These are phyloP conservation scores for Fusarium ramigenum DNA, from an alignment of 2,329 filamentous ascomycete species.

Conservation along the genomic window DNA sequence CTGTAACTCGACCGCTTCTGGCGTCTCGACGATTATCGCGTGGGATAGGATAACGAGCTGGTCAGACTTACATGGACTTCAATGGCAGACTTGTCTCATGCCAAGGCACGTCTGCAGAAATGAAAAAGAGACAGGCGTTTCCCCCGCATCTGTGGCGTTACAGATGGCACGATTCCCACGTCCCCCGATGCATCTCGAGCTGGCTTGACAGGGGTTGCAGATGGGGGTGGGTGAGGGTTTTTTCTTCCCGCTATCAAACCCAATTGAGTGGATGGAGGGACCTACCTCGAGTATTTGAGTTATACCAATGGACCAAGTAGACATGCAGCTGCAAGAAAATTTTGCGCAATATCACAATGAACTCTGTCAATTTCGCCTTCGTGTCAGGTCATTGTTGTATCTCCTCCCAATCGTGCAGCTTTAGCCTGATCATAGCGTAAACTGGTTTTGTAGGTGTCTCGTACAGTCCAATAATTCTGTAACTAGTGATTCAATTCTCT, in stretches of 20 bases:
- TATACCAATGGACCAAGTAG: conserved; percentile 27
- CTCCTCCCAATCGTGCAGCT: conserved; percentile 31
- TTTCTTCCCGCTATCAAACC: conserved; percentile 1
- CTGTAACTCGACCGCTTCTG: conserved; percentile 14
- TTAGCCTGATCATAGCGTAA: conserved; percentile 20
- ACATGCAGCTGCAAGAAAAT: conserved; percentile 7
- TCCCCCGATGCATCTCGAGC: conserved; percentile 31
- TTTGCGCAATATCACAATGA: conserved; percentile 19
- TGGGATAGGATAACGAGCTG: not conserved
- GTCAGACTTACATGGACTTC: conserved; percentile 3
- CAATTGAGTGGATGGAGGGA: not conserved
- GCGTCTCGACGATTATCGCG: not conserved
- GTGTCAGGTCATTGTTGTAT: conserved; percentile 38
- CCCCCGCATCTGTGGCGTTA: conserved; percentile 40
- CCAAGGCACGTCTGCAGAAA: conserved; percentile 29
- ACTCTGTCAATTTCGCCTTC: conserved; percentile 34
- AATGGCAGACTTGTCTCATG: conserved; percentile 15
- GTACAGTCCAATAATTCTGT: conserved; percentile 15
- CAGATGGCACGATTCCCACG: conserved; percentile 41
- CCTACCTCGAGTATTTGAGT: not conserved
- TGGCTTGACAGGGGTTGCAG: conserved; percentile 22
- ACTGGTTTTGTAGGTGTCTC: conserved; percentile 4
- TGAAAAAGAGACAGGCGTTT: conserved; percentile 6
- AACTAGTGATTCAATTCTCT: conserved; percentile 23
- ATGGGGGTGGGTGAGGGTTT: conserved; percentile 9